These are phyloP conservation scores for Lotus japonicus DNA, from an alignment of 306 rosid genomes.

Conservation along the genomic window DNA sequence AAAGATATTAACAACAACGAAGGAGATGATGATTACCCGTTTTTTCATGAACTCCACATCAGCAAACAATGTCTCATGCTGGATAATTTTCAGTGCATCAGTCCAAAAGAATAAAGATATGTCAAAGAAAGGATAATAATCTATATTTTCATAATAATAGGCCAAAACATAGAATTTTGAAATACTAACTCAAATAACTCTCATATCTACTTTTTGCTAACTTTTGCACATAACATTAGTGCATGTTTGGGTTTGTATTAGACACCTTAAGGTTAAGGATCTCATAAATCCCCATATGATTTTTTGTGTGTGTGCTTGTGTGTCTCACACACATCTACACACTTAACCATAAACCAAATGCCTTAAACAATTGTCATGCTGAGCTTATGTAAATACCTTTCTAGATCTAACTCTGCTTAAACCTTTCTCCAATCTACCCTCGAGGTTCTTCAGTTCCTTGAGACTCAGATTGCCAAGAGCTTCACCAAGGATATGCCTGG, in stretches of 20 bases:
- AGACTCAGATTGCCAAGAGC: slow-evolving; percentile 62
- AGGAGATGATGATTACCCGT: slow-evolving; percentile 46
- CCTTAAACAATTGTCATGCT: too few relatives aligned
- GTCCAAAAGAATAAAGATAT: not conserved
- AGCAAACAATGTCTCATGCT: slow-evolving; percentile 77
- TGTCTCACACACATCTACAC: too few relatives aligned
- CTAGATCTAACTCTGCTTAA: slow-evolving; percentile 82
- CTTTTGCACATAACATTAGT: not conserved
- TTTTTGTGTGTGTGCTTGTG: too few relatives aligned
- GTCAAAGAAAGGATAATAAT: not conserved
- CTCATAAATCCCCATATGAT: too few relatives aligned
- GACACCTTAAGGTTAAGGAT: too few relatives aligned
- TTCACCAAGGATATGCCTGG: slow-evolving; percentile 87
- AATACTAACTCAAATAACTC: not conserved
- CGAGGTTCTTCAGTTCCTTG: slow-evolving; percentile 83
- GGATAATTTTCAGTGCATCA: slow-evolving; percentile 1
- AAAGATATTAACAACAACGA: not conserved
- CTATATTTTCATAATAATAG: not conserved
- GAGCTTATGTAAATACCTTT: slow-evolving; percentile 47
- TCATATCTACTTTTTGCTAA: not conserved
- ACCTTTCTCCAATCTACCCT: slow-evolving; percentile 92
- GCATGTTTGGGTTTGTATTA: too few relatives aligned
- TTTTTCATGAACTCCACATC: slow-evolving; percentile 95
- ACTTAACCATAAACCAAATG: too few relatives aligned
- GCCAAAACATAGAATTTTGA: not conserved